A percentile compares a stretch with the other conserved stretches of the same genome.
Evolutionary conservation across 2,329 filamentous ascomycete genomes (phyloP).

Genomic region (Alternaria consortialis): DNA sequence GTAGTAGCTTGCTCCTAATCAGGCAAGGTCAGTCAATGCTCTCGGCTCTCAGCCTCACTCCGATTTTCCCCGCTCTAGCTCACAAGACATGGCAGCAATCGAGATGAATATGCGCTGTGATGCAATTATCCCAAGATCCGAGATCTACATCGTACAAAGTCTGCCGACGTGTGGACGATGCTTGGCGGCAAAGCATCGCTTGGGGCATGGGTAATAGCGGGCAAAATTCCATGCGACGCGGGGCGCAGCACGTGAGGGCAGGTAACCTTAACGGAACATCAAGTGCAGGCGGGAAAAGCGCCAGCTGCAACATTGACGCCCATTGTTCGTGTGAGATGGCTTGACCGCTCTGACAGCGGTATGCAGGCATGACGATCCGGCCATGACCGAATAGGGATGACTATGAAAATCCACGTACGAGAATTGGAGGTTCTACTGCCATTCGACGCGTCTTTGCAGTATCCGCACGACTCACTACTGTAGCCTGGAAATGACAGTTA

Average conservation of each 20-base stretch:
- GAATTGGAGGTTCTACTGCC: slow-evolving; percentile 59
- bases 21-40: slow-evolving; percentile 36
- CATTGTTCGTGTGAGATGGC: slow-evolving; percentile 4
- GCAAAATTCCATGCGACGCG: slow-evolving; percentile 24
- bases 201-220: slow-evolving; percentile 12
- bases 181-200: slow-evolving; percentile 28
- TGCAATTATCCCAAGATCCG: neutral
- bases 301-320: slow-evolving; percentile 15
- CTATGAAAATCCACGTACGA: slow-evolving; percentile 53
- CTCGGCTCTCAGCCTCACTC: slow-evolving; percentile 8
- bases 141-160: neutral
- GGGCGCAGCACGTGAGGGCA: slow-evolving; percentile 34
- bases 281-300: slow-evolving; percentile 20
- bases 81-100: neutral
- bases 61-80: slow-evolving; percentile 19
- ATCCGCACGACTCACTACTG: slow-evolving; percentile 59
- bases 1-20: slow-evolving; percentile 77
- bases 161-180: slow-evolving; percentile 14
- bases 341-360: slow-evolving; percentile 22
- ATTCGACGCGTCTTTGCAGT: slow-evolving; percentile 59
- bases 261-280: slow-evolving; percentile 43
- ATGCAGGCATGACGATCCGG: slow-evolving; percentile 32
- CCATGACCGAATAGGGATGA: slow-evolving; percentile 13
- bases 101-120: neutral
- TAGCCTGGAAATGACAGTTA: slow-evolving; percentile 54